Percentiles rank a stretch among this genome's conserved stretches.
Evolutionary conservation across 768 basidiomycete genomes (phyloP).

Genomic region (Lactarius hengduanensis): DNA sequence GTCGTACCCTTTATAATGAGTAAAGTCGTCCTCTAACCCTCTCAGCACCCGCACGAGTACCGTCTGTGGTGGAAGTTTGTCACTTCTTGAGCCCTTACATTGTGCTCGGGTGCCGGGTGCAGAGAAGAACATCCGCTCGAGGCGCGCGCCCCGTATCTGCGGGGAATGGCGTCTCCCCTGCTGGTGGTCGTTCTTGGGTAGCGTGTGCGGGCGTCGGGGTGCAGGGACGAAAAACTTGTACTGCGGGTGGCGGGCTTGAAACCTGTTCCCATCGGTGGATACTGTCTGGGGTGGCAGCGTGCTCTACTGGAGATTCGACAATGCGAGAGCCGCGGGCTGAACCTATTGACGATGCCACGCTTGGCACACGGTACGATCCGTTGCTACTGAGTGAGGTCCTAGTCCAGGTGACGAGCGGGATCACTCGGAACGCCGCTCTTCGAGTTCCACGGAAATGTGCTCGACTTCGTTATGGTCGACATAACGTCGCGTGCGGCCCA

Average conservation of each 20-base stretch:
- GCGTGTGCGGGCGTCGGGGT: constrained; percentile 24
- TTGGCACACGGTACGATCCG: constrained; percentile 22
- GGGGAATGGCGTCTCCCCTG: constrained; percentile 69
- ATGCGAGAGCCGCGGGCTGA: constrained; percentile 3
- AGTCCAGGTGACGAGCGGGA: constrained; percentile 29
- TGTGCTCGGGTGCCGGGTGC: constrained; percentile 75
- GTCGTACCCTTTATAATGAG: constrained; percentile 87
- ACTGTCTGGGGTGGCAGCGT: background rate
- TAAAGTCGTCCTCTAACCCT: constrained; percentile 94
- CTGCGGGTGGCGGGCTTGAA: background rate
- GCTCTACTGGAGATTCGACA: background rate
- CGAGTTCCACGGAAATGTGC: constrained; percentile 63
- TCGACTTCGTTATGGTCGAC: constrained; percentile 60
- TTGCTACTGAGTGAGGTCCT: constrained; percentile 22
- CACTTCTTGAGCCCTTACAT: constrained; percentile 36
- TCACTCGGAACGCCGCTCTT: constrained; percentile 60
- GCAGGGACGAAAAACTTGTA: constrained; percentile 14
- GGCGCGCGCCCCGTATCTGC: constrained; percentile 70
- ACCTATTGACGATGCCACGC: constrained; percentile 23
- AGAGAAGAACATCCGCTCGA: constrained; percentile 81
- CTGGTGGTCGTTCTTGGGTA: constrained; percentile 26
- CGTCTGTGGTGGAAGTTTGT: constrained; percentile 78
- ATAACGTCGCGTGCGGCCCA: constrained; percentile 39
- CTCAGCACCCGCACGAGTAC: constrained; percentile 77
- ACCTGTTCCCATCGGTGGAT: constrained; percentile 1